phyloP scores from a whole-genome alignment of 2,329 filamentous ascomycete genomes.

The Fusarium tjaetaba region DNA sequence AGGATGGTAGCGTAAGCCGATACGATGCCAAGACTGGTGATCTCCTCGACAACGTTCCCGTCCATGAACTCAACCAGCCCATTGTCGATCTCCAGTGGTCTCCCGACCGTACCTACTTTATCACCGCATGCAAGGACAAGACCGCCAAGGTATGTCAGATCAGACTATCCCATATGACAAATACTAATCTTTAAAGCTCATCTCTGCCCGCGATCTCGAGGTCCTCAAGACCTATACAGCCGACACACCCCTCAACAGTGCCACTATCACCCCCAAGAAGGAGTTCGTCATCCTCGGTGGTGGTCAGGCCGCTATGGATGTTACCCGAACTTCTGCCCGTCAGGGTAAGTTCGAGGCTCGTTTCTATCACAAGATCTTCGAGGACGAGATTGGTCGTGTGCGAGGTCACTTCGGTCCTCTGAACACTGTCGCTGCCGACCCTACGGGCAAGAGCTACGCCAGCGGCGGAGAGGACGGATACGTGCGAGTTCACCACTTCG shows the following conservation, averaged over 20 bases:
- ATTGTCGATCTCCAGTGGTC: conserved; percentile 98
- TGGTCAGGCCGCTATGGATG: conserved; percentile 98
- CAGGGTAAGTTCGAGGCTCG: conserved; percentile 99
- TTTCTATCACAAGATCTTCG: conserved; percentile 99
- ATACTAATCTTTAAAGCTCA: conserved; percentile 63
- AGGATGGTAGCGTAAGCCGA: conserved; percentile 90
- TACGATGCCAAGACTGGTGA: conserved; percentile 95
- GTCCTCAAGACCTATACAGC: conserved; percentile 91
- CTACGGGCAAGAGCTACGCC: conserved; percentile 90
- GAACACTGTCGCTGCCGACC: conserved; percentile 95
- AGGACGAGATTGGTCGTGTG: conserved; percentile 97
- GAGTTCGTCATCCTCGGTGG: conserved; percentile 98
- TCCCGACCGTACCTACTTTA: conserved; percentile 94
- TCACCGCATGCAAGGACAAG: conserved; percentile 98
- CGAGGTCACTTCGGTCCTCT: conserved; percentile 96
- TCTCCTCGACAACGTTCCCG: conserved; percentile 79
- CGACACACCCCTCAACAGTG: conserved; percentile 97
- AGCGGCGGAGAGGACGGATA: conserved; percentile 98
- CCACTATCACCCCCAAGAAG: conserved; percentile 92
- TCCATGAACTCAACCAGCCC: conserved; percentile 83
- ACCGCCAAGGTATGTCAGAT: conserved; percentile 76
- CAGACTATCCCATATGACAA: neutral
- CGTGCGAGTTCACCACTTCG: conserved; percentile 97
- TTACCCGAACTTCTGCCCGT: conserved; percentile 90
- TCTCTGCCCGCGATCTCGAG: conserved; percentile 85